Evolutionary conservation across 176 grass and related monocot genomes (phyloP).

Genomic region (Triticum timopheevii): DNA sequence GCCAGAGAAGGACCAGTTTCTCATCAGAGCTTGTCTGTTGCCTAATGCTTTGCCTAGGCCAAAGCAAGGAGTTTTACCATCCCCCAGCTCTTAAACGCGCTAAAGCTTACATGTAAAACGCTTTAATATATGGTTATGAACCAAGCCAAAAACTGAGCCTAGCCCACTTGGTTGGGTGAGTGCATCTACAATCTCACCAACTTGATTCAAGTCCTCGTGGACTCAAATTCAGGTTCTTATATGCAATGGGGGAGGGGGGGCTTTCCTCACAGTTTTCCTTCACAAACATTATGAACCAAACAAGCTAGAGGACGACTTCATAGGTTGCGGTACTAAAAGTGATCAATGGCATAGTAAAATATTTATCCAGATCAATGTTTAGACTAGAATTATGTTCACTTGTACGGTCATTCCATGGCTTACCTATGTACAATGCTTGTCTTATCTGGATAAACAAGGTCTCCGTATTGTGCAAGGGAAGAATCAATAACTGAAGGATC

Average conservation of each 20-base stretch:
- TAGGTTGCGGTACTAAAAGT: not conserved
- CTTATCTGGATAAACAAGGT: conserved; percentile 87
- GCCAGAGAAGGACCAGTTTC: no score
- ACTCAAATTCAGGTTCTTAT: no score
- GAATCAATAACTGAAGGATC: conserved; percentile 96
- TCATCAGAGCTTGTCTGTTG: not conserved
- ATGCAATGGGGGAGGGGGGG: no score
- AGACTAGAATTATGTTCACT: not conserved
- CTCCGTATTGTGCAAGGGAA: conserved; percentile 88
- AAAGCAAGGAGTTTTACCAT: not conserved
- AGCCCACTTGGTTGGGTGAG: no score
- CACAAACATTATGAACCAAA: not conserved
- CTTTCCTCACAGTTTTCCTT: not conserved
- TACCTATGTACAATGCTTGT: conserved; percentile 91
- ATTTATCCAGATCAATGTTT: not conserved
- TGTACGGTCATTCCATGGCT: not conserved
- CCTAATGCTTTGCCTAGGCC: not conserved
- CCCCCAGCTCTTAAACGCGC: not conserved
- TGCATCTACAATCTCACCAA: no score
- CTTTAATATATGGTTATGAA: not conserved
- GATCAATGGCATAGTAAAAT: conserved; percentile 14
- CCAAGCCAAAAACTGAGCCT: not conserved
- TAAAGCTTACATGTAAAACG: not conserved
- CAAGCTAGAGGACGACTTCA: not conserved
- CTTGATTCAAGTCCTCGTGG: no score